Percentiles rank a stretch among this genome's conserved stretches.
phyloP scores from a whole-genome alignment of 1,284 basidiomycete species.

The Pseudomicrostroma phylloplanum region DNA sequence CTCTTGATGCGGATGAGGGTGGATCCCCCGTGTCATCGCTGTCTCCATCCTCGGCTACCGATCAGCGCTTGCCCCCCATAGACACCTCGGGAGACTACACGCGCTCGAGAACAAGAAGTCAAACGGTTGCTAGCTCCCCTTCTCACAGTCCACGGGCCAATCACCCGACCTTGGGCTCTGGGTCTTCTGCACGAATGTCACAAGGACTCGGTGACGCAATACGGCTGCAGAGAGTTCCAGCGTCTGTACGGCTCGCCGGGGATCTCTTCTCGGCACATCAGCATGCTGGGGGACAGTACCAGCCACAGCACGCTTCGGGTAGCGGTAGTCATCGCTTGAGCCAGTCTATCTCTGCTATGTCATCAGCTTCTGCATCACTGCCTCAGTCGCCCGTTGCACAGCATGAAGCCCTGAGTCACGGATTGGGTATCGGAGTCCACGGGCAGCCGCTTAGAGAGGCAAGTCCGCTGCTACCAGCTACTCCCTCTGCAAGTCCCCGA shows the following conservation, averaged over 20 bases:
- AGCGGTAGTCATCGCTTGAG: too few relatives aligned
- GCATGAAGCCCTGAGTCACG: not conserved
- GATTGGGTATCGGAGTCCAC: constrained; percentile 1
- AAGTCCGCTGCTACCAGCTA: constrained; percentile 9
- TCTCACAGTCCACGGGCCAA: not conserved
- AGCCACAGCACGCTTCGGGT: too few relatives aligned
- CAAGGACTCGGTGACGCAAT: constrained; percentile 51
- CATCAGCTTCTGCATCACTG: too few relatives aligned
- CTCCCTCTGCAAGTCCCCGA: constrained; percentile 5
- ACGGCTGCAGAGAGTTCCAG: constrained; percentile 56
- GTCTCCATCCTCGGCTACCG: not conserved
- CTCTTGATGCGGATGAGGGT: not conserved
- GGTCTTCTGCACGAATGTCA: constrained; percentile 5
- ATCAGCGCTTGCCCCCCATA: not conserved
- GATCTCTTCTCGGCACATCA: constrained; percentile 48
- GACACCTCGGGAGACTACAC: constrained; percentile 12
- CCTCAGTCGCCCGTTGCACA: not conserved
- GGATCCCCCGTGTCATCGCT: not conserved
- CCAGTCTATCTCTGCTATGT: too few relatives aligned
- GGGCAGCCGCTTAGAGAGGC: constrained; percentile 2
- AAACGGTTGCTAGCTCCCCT: constrained; percentile 21
- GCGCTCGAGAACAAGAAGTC: constrained; percentile 33
- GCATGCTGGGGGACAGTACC: not conserved
- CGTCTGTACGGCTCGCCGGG: constrained; percentile 55
- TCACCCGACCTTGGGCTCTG: not conserved